These are phyloP conservation scores for Microglena sp. DNA, from an alignment of 139 green algal genomes.

Conservation along the genomic window DNA sequence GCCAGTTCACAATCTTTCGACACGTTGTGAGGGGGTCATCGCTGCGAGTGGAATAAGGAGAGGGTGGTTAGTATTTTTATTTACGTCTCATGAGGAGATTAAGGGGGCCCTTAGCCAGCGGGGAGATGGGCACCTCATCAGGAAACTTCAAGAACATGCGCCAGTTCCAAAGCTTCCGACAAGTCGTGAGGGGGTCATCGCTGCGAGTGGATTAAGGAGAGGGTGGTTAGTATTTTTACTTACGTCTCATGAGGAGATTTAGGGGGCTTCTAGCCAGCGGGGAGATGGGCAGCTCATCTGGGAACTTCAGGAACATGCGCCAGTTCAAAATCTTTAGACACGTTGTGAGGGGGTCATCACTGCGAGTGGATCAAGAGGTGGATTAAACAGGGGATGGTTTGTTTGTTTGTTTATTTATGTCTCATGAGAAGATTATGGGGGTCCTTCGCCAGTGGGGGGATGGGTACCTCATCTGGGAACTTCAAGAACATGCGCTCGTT, in stretches of 20 bases:
- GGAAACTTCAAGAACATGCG: constrained; percentile 82
- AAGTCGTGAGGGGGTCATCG: constrained; percentile 88
- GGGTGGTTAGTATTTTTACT: too few species aligned
- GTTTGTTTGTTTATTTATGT: too few species aligned
- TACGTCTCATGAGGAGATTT: constrained; percentile 71
- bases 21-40: constrained; percentile 91
- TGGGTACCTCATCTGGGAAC: constrained; percentile 69
- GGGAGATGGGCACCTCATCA: constrained; percentile 43
- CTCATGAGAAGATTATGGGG: constrained; percentile 85
- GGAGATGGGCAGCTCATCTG: constrained; percentile 49
- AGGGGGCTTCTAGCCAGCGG: constrained; percentile 75
- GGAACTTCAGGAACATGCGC: constrained; percentile 82
- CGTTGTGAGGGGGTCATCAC: constrained; percentile 86
- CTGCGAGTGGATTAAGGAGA: too few species aligned
- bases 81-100: constrained; percentile 74
- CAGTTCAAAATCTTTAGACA: constrained; percentile 94
- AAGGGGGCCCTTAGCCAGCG: constrained; percentile 78
- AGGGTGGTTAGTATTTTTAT: too few species aligned
- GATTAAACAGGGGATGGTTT: too few species aligned
- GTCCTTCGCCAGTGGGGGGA: constrained; percentile 52
- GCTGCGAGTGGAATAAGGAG: too few species aligned
- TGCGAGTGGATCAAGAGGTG: too few species aligned
- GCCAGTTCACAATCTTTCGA: constrained; percentile 93
- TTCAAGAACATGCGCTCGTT: constrained; percentile 86
- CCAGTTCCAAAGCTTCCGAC: constrained; percentile 93